Percentiles rank a stretch among this genome's conserved stretches.
phyloP scores from a whole-genome alignment of 768 basidiomycete species.

The Sporobolomyces roseus region DNA sequence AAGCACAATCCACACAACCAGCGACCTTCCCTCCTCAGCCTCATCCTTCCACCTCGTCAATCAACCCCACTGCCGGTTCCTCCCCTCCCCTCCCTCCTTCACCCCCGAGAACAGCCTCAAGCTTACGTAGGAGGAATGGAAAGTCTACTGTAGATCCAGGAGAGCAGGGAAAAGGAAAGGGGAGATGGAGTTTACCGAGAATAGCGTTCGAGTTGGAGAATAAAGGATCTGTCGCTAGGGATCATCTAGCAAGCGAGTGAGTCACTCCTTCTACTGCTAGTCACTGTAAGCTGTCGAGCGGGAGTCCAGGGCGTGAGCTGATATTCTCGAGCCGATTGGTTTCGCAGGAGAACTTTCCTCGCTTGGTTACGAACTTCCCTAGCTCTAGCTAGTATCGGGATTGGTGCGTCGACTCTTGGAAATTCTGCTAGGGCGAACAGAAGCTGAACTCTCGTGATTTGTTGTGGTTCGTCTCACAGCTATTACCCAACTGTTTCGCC shows the following conservation, averaged over 20 bases:
- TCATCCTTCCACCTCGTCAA: too few species aligned
- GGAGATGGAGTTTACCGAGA: not conserved
- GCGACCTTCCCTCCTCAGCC: too few species aligned
- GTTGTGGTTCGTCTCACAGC: not conserved
- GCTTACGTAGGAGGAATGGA: not conserved
- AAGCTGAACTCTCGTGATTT: not conserved
- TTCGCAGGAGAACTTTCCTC: slow-evolving; percentile 48
- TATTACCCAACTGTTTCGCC: slow-evolving; percentile 37
- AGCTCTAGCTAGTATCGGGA: slow-evolving; percentile 34
- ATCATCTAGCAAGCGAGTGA: slow-evolving; percentile 56
- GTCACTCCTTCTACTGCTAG: slow-evolving; percentile 48
- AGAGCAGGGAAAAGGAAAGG: not conserved
- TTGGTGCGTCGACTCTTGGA: slow-evolving; percentile 14
- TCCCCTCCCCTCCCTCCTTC: too few species aligned
- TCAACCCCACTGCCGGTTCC: too few species aligned
- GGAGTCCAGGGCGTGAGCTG: too few species aligned
- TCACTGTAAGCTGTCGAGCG: too few species aligned
- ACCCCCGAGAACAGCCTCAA: not conserved
- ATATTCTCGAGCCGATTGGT: too few species aligned
- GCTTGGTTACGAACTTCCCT: slow-evolving; percentile 58
- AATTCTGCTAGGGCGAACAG: not conserved
- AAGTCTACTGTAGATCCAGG: too few species aligned
- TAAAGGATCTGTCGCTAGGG: slow-evolving; percentile 56
- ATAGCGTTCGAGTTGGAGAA: slow-evolving; percentile 51
- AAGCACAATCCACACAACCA: too few species aligned